Base-by-base conservation (phyloP, 164 flowering plant species). In the Euptelea pleiosperma region DNA sequence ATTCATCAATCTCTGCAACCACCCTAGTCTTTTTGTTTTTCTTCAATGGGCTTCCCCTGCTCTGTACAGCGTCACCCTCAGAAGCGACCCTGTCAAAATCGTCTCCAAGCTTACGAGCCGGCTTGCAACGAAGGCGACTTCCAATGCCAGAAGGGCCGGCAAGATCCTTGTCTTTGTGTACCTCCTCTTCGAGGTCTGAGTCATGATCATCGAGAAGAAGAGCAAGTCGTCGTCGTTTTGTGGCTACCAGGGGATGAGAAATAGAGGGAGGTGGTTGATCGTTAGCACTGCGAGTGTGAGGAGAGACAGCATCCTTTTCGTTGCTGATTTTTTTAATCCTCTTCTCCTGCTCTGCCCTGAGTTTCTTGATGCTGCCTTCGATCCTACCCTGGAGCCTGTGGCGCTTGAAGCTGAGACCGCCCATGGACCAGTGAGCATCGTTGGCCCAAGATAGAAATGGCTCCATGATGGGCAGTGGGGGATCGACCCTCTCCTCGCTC, bases 381-480 rank as follows among this genome's bases (percentile, higher is more conserved):
- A 92, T 89, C 39, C 75, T 81, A 14, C 98, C 98, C 44, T 84
- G 96, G 18, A 81, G 80, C 22, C 96, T 76, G 45, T 53, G 76
- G 62, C 91, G 96, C 51, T 69, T 59, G 82, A 82, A 73, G 71
- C 78, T 80, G 44, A 84, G 81, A 19, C 98, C 95, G 0, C 98
- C 96, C 98, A 89, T 92, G 10, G 96, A 81, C 98, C 96, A 92
- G 65, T 92, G 98, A 10, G 96, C 96, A 4, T 89, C 89, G 16
- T 61, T 50, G 1, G 98, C 98, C 98, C 98, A 92, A 0, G 84
- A 67, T 14, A 89, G 77, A 0, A 92, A 61, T 15, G 98, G 86
- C 15, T 82, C 93, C 29, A 67, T 46, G 0, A 87, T 82, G 0
- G 89, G 64, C 2, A 56, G 6, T 0, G 95, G 98, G 1, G 98